Evolutionary conservation across 2,329 filamentous ascomycete genomes (phyloP).

Genomic region (Penicillium sp.): DNA sequence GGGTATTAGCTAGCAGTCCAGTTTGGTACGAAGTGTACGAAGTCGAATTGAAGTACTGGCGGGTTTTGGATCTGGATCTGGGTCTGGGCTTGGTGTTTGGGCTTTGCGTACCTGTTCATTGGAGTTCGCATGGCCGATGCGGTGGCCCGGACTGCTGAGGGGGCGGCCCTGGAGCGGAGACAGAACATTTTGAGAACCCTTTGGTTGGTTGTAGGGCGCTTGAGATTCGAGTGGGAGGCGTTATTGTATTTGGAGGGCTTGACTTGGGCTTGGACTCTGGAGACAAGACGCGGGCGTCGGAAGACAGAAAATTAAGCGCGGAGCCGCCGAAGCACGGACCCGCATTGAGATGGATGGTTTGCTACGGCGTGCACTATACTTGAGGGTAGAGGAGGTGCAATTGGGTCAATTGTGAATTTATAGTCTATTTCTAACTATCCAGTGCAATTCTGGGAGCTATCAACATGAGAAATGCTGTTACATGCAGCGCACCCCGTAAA

Average conservation of each 20-base stretch:
- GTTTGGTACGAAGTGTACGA: too few species aligned
- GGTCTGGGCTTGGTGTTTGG: constrained; percentile 1
- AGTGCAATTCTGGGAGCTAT: background rate
- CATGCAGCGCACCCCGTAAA: constrained; percentile 2
- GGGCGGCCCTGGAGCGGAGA: constrained; percentile 33
- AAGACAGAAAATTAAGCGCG: constrained; percentile 34
- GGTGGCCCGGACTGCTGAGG: constrained; percentile 26
- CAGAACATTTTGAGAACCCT: constrained; percentile 31
- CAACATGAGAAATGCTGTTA: background rate
- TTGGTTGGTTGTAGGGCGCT: background rate
- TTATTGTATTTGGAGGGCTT: constrained; percentile 2
- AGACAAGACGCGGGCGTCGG: constrained; percentile 19
- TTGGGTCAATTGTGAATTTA: background rate
- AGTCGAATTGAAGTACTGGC: too few species aligned
- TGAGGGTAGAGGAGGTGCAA: background rate
- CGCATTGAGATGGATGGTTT: constrained; percentile 12
- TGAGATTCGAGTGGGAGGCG: constrained; percentile 2
- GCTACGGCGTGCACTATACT: background rate
- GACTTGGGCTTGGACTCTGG: constrained; percentile 12
- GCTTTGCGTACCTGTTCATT: constrained; percentile 23
- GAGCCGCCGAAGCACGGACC: constrained; percentile 33
- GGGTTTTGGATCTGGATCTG: constrained; percentile 1
- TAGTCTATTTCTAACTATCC: background rate
- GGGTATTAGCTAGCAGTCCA: constrained; percentile 10
- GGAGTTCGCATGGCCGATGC: constrained; percentile 23